Percentiles rank a stretch among this genome's conserved stretches.
Conservation (phyloP, 1,139 yeast species). For the Arxiozyma telluris region DNA sequence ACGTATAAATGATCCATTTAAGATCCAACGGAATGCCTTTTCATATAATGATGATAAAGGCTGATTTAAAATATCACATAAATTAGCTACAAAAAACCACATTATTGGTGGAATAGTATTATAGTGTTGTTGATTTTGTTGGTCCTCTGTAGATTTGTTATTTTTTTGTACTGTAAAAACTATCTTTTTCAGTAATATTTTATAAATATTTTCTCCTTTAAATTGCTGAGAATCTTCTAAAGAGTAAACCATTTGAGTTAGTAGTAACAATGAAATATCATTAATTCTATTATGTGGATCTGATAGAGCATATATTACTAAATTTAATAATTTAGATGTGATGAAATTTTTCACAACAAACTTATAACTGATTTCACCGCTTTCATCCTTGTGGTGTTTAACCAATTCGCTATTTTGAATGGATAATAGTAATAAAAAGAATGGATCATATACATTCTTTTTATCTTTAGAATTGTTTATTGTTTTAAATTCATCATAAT, state of each 20-base stretch:
- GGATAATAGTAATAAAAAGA: slow-evolving; percentile 48
- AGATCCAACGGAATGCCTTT: slow-evolving; percentile 50
- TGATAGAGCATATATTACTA: slow-evolving; percentile 44
- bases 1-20: slow-evolving; percentile 40
- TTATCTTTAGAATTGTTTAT: not conserved
- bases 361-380: slow-evolving; percentile 28
- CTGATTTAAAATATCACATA: slow-evolving; percentile 49
- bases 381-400: slow-evolving; percentile 24
- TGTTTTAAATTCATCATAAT: slow-evolving; percentile 25
- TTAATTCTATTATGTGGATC: slow-evolving; percentile 48
- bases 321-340: slow-evolving; percentile 51
- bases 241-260: slow-evolving; percentile 38
- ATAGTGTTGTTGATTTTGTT: slow-evolving; percentile 7
- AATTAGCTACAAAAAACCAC: slow-evolving; percentile 42
- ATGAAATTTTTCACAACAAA: slow-evolving; percentile 51
- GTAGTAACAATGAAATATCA: slow-evolving; percentile 38
- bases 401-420: slow-evolving; percentile 58
- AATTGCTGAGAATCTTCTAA: slow-evolving; percentile 32
- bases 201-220: slow-evolving; percentile 52
- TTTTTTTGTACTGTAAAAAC: slow-evolving; percentile 36
- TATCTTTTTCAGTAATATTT: slow-evolving; percentile 53
- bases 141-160: slow-evolving; percentile 12
- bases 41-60: slow-evolving; percentile 74
- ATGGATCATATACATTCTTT: slow-evolving; percentile 44
- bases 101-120: slow-evolving; percentile 33